Conservation (phyloP, 306 rosid genomes). For the Luffa acutangula region DNA sequence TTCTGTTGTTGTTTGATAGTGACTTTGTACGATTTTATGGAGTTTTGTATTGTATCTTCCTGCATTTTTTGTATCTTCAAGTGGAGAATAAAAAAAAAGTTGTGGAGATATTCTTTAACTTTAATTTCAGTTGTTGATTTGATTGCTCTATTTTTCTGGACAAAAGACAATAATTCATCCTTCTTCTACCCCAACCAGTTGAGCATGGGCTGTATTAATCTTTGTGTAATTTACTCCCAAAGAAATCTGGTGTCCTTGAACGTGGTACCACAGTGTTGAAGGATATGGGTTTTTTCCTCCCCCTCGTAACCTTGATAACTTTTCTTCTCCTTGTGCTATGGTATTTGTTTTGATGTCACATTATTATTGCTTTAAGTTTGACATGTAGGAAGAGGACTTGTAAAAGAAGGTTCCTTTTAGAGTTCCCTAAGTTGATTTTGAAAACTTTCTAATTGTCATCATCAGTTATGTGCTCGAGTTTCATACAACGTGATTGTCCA, state of each 20-base stretch:
- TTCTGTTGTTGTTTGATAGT: not conserved
- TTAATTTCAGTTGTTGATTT: not conserved
- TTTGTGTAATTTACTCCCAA: not conserved
- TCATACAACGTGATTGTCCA: not conserved
- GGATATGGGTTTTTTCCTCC: not conserved
- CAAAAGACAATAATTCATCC: not conserved
- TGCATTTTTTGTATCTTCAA: not conserved
- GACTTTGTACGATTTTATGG: not conserved
- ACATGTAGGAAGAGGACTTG: not conserved
- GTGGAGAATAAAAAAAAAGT: not conserved
- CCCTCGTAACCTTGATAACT: not conserved
- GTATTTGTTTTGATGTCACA: not conserved
- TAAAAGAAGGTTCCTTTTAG: not conserved
- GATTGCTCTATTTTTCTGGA: not conserved
- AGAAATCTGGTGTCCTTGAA: not conserved
- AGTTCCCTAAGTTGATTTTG: not conserved
- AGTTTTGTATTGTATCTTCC: not conserved
- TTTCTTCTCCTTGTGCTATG: not conserved
- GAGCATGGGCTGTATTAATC: not conserved
- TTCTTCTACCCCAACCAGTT: not conserved
- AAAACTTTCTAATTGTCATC: not conserved
- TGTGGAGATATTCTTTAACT: not conserved
- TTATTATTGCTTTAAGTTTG: not conserved
- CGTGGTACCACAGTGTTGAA: not conserved
- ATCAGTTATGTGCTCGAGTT: not conserved